Evolutionary conservation across 108 stramenopile species (phyloP).

Genomic region (Skeletonema marinoi): DNA sequence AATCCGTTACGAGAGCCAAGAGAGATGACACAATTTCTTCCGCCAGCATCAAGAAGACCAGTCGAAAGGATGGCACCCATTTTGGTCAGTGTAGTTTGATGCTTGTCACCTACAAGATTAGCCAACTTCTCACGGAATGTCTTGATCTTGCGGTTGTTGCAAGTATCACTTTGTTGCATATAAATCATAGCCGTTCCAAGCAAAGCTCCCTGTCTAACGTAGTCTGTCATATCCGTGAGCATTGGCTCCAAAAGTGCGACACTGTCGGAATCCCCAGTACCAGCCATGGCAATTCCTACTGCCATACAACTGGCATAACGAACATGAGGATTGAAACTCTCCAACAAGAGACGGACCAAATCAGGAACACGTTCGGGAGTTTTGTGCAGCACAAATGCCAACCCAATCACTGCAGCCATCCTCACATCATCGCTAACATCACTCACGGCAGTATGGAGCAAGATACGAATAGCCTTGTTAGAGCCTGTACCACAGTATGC

Average conservation of each 20-base stretch:
- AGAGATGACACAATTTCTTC: slow-evolving; percentile 90
- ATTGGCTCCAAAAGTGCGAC: slow-evolving; percentile 98
- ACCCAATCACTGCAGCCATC: slow-evolving; percentile 96
- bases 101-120: slow-evolving; percentile 85
- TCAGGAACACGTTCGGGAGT: slow-evolving; percentile 94
- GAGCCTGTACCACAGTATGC: slow-evolving; percentile 98
- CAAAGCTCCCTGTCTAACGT: slow-evolving; percentile 97
- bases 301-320: slow-evolving; percentile 99
- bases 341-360: slow-evolving; percentile 93
- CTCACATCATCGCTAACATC: slow-evolving; percentile 99
- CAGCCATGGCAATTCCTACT: slow-evolving; percentile 98
- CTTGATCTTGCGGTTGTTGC: slow-evolving; percentile 79
- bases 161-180: slow-evolving; percentile 94
- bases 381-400: slow-evolving; percentile 98
- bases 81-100: slow-evolving; percentile 96
- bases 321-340: slow-evolving; percentile 99
- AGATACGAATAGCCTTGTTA: slow-evolving; percentile 94
- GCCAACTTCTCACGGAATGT: slow-evolving; percentile 89
- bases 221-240: slow-evolving; percentile 97
- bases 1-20: slow-evolving; percentile 94
- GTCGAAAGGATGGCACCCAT: slow-evolving; percentile 98
- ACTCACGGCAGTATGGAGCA: slow-evolving; percentile 97
- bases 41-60: slow-evolving; percentile 98
- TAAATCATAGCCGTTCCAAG: slow-evolving; percentile 97
- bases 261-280: slow-evolving; percentile 92